phyloP scores from a whole-genome alignment of 2,329 filamentous ascomycete species.

The Fusarium agapanthi region DNA sequence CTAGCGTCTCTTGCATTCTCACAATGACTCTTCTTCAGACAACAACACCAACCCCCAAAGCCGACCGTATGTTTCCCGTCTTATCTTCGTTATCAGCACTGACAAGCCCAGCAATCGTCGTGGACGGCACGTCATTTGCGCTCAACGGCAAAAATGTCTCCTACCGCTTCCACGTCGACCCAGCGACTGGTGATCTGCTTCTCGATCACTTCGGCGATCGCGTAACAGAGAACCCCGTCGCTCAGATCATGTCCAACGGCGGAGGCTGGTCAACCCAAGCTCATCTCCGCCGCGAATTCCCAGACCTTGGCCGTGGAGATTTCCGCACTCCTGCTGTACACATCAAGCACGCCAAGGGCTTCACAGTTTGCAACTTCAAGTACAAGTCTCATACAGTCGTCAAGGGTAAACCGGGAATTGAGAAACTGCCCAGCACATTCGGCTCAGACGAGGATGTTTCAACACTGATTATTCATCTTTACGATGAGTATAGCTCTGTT shows the following conservation, averaged over 20 bases:
- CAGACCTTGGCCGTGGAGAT: conserved; percentile 70
- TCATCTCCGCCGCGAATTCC: conserved; percentile 68
- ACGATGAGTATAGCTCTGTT: conserved; percentile 66
- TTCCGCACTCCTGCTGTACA: conserved; percentile 69
- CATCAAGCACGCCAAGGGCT: conserved; percentile 65
- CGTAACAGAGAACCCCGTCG: conserved; percentile 59
- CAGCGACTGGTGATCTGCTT: conserved; percentile 62
- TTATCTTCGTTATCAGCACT: neutral
- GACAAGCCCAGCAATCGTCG: conserved; percentile 56
- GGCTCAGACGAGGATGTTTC: conserved; percentile 64
- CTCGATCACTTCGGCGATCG: conserved; percentile 70
- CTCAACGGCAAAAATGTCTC: conserved; percentile 65
- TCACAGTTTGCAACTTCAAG: conserved; percentile 65
- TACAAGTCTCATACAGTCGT: conserved; percentile 66
- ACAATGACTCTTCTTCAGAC: conserved; percentile 14
- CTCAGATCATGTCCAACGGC: conserved; percentile 46
- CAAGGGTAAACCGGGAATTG: conserved; percentile 64
- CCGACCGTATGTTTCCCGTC: conserved; percentile 1
- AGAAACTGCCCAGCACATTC: conserved; percentile 67
- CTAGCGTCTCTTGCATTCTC: neutral
- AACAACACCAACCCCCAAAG: neutral
- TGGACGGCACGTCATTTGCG: conserved; percentile 64
- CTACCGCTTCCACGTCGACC: conserved; percentile 71
- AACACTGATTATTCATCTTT: conserved; percentile 65
- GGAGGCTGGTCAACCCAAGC: conserved; percentile 64